A percentile compares a stretch with the other conserved stretches of the same genome.
These are phyloP conservation scores for Ustanciosporium gigantosporum DNA, from an alignment of 1,284 basidiomycete species.

Conservation along the genomic window DNA sequence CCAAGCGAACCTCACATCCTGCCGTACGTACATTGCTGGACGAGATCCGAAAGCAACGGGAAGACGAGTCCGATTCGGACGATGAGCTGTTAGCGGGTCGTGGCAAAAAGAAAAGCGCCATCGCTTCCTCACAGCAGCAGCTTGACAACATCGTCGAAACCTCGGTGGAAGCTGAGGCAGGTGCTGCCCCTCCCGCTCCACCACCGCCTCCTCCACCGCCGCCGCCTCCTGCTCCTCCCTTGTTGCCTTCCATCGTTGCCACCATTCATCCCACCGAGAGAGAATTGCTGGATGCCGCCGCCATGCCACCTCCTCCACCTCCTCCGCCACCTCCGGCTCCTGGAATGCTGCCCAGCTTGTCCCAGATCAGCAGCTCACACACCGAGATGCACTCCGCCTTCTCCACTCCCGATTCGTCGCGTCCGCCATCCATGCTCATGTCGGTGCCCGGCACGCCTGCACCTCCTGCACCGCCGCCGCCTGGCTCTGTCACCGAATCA, in stretches of 20 bases:
- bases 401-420: constrained; percentile 36
- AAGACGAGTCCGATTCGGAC: constrained; percentile 40
- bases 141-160: neutral
- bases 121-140: neutral
- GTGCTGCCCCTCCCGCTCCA: too few species aligned
- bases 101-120: constrained; percentile 26
- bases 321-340: constrained; percentile 39
- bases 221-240: constrained; percentile 32
- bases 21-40: constrained; percentile 43
- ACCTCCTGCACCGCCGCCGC: constrained; percentile 63
- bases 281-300: constrained; percentile 18
- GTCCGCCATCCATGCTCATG: constrained; percentile 36
- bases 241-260: constrained; percentile 19
- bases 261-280: constrained; percentile 6
- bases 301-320: constrained; percentile 42
- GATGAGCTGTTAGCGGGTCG: constrained; percentile 28
- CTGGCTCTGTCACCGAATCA: constrained; percentile 28
- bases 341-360: constrained; percentile 18
- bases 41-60: constrained; percentile 46
- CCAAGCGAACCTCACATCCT: constrained; percentile 31
- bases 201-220: constrained; percentile 34
- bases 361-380: constrained; percentile 6
- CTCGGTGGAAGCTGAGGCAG: constrained; percentile 1
- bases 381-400: constrained; percentile 36
- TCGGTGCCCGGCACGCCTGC: constrained; percentile 61